These are phyloP conservation scores for Fusarium sp. DNA, from an alignment of 2,329 filamentous ascomycete species.

Conservation along the genomic window DNA sequence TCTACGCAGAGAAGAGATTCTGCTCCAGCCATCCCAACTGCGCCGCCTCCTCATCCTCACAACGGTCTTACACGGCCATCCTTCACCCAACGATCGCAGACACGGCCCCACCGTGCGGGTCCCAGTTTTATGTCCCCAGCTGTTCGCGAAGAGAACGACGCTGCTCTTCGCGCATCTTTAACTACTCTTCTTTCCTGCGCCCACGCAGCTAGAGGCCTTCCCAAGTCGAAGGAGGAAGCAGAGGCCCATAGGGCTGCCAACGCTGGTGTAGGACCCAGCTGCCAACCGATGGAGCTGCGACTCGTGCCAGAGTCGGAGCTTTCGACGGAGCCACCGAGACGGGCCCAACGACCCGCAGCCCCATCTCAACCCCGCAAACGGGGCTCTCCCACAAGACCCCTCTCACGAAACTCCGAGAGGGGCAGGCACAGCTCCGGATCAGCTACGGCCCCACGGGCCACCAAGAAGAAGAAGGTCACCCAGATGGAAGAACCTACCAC, in stretches of 20 bases:
- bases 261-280: slow-evolving; percentile 60
- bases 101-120: slow-evolving; percentile 60
- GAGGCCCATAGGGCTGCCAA: slow-evolving; percentile 54
- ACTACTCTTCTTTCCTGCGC: slow-evolving; percentile 96
- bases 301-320: slow-evolving; percentile 73
- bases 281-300: slow-evolving; percentile 69
- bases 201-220: slow-evolving; percentile 85
- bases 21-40: slow-evolving; percentile 58
- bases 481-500: slow-evolving; percentile 57
- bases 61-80: slow-evolving; percentile 66
- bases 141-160: slow-evolving; percentile 90
- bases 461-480: slow-evolving; percentile 71
- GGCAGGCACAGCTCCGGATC: slow-evolving; percentile 63
- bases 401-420: slow-evolving; percentile 58
- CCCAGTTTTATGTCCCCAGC: slow-evolving; percentile 78
- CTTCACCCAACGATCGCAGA: slow-evolving; percentile 63
- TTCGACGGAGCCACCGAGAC: slow-evolving; percentile 54
- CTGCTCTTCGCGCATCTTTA: slow-evolving; percentile 90
- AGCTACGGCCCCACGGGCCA: slow-evolving; percentile 59
- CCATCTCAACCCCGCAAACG: slow-evolving; percentile 47
- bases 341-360: slow-evolving; percentile 41
- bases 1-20: slow-evolving; percentile 64
- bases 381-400: slow-evolving; percentile 51
- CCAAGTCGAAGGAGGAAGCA: slow-evolving; percentile 71
- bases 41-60: slow-evolving; percentile 63